These are phyloP conservation scores for Zalaria obscura DNA, from an alignment of 2,329 filamentous ascomycete genomes.

Conservation along the genomic window DNA sequence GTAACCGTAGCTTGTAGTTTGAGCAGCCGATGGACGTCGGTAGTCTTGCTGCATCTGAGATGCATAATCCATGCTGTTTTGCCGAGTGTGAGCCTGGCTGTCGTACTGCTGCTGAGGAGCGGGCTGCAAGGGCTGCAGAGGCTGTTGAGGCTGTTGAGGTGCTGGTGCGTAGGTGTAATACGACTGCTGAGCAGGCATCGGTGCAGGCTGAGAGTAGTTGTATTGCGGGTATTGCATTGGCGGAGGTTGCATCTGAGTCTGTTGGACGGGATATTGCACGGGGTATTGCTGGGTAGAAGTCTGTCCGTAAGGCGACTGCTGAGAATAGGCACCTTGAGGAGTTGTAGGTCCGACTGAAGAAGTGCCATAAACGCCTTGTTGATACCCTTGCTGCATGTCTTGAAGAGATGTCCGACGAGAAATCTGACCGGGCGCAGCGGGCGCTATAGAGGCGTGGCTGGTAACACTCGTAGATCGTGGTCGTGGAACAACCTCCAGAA, in stretches of 20 bases:
- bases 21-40: conserved; percentile 26
- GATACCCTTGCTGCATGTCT: conserved; percentile 25
- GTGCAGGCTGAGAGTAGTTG: conserved; percentile 12
- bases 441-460: conserved; percentile 16
- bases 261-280: conserved; percentile 3
- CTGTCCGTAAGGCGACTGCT: conserved; percentile 21
- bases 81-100: conserved; percentile 19
- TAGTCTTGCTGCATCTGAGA: conserved; percentile 19
- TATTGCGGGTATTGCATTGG: conserved; percentile 14
- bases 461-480: conserved; percentile 22
- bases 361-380: conserved; percentile 22
- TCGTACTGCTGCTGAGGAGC: conserved; percentile 23
- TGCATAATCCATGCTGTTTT: conserved; percentile 25
- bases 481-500: not conserved
- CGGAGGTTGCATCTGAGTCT: conserved; percentile 8
- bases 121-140: no score
- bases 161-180: conserved; percentile 25
- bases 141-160: conserved; percentile 14
- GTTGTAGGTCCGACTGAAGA: conserved; percentile 18
- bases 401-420: conserved; percentile 30
- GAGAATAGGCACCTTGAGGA: conserved; percentile 22
- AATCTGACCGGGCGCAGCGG: conserved; percentile 10
- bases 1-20: conserved; percentile 18
- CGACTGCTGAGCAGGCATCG: conserved; percentile 18
- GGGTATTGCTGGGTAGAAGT: conserved; percentile 11